Conservation (phyloP, 371 early-diverging fungal genomes). For the Blakeslea trispora region DNA sequence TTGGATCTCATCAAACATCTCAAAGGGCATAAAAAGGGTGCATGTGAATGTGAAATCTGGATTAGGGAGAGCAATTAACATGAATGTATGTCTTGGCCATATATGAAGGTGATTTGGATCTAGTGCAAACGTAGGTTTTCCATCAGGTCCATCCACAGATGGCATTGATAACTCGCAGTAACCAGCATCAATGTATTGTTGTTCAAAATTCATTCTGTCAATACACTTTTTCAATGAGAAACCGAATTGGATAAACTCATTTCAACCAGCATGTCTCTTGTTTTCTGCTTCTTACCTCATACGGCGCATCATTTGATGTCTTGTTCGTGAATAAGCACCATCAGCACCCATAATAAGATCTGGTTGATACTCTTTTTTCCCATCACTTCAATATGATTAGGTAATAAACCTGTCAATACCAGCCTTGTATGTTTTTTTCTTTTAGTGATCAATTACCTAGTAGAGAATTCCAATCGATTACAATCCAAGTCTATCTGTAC, state of each 20-base stretch:
- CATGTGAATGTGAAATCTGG: conserved; percentile 92
- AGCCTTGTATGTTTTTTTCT: too few relatives aligned
- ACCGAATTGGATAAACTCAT: too few relatives aligned
- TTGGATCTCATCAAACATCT: conserved; percentile 79
- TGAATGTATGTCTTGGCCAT: conserved; percentile 94
- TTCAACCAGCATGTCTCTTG: too few relatives aligned
- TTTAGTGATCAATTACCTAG: conserved; percentile 30
- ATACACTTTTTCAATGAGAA: too few relatives aligned
- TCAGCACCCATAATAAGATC: conserved; percentile 96
- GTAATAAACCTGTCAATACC: background rate
- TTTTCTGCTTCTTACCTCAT: too few relatives aligned
- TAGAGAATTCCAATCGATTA: conserved; percentile 44
- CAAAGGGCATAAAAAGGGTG: conserved; percentile 94
- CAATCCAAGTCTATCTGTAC: conserved; percentile 64
- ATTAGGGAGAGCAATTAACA: conserved; percentile 97
- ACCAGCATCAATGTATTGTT: conserved; percentile 87
- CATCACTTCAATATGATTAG: conserved; percentile 4
- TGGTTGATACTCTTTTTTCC: conserved; percentile 29
- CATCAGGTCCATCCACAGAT: conserved; percentile 50
- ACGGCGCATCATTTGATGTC: conserved; percentile 76
- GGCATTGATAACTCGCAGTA: conserved; percentile 90
- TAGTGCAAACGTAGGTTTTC: conserved; percentile 73
- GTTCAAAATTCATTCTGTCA: conserved; percentile 80
- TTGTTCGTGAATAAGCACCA: conserved; percentile 86
- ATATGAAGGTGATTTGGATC: conserved; percentile 94